These are phyloP conservation scores for Bertia moriformis DNA, from an alignment of 2,329 filamentous ascomycete species.

Conservation along the genomic window DNA sequence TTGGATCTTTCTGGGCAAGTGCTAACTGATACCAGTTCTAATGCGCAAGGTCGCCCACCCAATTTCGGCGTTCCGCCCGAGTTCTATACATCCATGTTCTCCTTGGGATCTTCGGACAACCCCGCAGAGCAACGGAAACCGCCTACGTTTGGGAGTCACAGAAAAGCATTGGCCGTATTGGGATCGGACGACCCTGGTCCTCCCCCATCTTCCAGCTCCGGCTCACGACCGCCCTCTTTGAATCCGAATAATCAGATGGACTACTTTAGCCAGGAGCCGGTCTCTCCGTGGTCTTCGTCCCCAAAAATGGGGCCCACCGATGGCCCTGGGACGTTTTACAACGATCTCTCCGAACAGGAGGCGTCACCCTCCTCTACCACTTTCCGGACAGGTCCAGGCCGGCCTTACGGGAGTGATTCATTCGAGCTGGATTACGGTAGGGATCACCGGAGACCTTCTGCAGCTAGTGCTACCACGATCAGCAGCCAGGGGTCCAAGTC, in stretches of 20 bases:
- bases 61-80: neutral
- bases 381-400: neutral
- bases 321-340: neutral
- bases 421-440: constrained; percentile 23
- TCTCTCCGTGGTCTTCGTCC: neutral
- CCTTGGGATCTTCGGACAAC: neutral
- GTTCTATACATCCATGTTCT: neutral
- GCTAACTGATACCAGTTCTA: neutral
- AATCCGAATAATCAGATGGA: neutral
- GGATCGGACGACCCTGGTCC: neutral
- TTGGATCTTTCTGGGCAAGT: too few relatives aligned
- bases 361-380: neutral
- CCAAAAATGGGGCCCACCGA: neutral
- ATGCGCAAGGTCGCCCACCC: neutral
- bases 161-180: neutral
- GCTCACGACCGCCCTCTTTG: neutral
- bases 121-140: neutral
- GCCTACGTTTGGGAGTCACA: neutral
- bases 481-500: constrained; percentile 48
- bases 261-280: neutral
- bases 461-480: constrained; percentile 52
- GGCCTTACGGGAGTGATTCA: constrained; percentile 19
- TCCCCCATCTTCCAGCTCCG: neutral
- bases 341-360: neutral
- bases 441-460: constrained; percentile 50